Percentiles rank a stretch among this genome's conserved stretches.
phyloP scores from a whole-genome alignment of 139 green algal species.

The Closterium sp. region DNA sequence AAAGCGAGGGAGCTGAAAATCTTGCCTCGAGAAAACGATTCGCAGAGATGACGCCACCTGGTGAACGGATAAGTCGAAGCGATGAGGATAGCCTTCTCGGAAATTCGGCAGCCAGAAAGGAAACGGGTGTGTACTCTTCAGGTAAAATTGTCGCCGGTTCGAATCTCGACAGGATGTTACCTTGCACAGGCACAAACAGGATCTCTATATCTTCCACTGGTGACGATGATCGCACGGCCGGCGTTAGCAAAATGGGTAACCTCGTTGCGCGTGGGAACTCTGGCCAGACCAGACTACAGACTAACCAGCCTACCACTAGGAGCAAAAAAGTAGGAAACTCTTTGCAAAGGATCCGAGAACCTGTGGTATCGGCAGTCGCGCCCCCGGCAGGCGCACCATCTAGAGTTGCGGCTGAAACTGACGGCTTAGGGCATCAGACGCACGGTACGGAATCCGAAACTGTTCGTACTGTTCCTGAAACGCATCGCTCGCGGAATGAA shows the following conservation, averaged over 20 bases:
- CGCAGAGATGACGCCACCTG: neutral
- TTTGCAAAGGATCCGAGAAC: neutral
- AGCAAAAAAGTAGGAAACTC: neutral
- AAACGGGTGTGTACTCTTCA: neutral
- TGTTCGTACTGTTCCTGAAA: neutral
- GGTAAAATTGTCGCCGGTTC: neutral
- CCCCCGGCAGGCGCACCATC: too few species aligned
- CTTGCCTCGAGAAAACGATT: neutral
- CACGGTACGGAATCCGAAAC: neutral
- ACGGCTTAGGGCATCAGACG: neutral
- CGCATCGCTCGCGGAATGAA: neutral
- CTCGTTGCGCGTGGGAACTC: neutral
- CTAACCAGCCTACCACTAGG: neutral
- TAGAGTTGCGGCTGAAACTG: neutral
- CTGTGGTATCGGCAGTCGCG: neutral
- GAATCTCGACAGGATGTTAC: neutral
- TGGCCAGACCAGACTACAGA: neutral
- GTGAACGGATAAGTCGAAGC: neutral
- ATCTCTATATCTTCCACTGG: neutral
- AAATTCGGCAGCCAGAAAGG: neutral
- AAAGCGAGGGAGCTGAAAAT: neutral
- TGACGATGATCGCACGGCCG: too few species aligned
- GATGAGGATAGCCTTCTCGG: neutral
- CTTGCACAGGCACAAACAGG: neutral
- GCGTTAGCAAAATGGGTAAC: neutral